phyloP scores from a whole-genome alignment of 441 rosid genomes.

The Pelargonium fulgidum region DNA sequence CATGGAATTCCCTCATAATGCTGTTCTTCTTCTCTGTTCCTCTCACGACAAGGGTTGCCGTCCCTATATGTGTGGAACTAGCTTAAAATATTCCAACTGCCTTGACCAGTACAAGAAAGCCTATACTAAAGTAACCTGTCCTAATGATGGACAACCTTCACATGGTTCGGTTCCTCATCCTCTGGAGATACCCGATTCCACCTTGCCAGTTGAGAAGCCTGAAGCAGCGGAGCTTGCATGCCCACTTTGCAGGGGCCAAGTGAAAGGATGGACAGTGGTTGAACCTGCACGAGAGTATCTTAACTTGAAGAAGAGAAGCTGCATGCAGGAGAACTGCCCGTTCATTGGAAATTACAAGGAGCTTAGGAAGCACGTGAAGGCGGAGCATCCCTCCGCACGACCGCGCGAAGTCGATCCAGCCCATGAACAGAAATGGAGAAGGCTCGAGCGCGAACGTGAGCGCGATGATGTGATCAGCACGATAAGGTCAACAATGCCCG shows the following conservation, averaged over 20 bases:
- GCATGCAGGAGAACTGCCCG: conserved; percentile 91
- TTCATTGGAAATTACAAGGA: conserved; percentile 74
- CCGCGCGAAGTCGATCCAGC: conserved; percentile 78
- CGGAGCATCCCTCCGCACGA: conserved; percentile 63
- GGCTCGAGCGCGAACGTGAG: conserved; percentile 71
- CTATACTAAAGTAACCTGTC: conserved; percentile 46
- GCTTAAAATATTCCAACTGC: conserved; percentile 89
- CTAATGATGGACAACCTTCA: conserved; percentile 21
- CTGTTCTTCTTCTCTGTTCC: conserved; percentile 94
- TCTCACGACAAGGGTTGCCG: conserved; percentile 96
- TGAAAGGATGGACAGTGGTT: conserved; percentile 97
- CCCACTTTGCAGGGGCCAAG: conserved; percentile 95
- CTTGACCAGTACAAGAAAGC: conserved; percentile 90
- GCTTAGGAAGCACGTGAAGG: conserved; percentile 84
- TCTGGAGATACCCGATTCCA: conserved; percentile 27
- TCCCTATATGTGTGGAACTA: conserved; percentile 96
- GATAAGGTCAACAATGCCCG: conserved; percentile 80
- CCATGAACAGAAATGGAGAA: conserved; percentile 78
- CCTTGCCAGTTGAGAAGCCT: conserved; percentile 39
- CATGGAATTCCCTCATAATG: conserved; percentile 95
- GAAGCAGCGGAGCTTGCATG: conserved; percentile 64
- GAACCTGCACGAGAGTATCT: conserved; percentile 74
- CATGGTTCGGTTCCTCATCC: conserved; percentile 30
- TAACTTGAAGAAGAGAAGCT: conserved; percentile 67
- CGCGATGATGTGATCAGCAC: conserved; percentile 69